Percentiles rank a stretch among this genome's conserved stretches.
Conservation (phyloP, 2,329 filamentous ascomycete species). For the Lachnum nothofagi region DNA sequence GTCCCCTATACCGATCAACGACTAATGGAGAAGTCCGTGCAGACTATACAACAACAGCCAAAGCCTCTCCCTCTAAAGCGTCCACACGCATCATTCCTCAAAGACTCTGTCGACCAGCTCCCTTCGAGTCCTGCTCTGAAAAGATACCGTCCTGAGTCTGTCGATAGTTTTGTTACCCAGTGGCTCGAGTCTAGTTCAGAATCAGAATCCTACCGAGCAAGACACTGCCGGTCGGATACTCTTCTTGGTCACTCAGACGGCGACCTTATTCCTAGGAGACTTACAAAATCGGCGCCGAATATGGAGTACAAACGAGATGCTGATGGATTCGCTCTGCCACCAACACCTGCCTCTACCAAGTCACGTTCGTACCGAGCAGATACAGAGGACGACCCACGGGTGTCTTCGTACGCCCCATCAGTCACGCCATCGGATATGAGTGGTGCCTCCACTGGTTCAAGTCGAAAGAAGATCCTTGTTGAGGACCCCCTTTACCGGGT, state of each 20-base stretch:
- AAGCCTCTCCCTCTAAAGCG: slow-evolving; percentile 23
- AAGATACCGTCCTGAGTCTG: slow-evolving; percentile 24
- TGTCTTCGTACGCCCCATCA: slow-evolving; percentile 9
- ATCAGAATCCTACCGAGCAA: slow-evolving; percentile 25
- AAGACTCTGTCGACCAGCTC: slow-evolving; percentile 17
- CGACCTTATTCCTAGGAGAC: slow-evolving; percentile 23
- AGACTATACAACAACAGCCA: slow-evolving; percentile 23
- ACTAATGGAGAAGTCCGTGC: slow-evolving; percentile 17
- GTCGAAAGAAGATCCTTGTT: slow-evolving; percentile 23
- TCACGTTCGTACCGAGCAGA: slow-evolving; percentile 8
- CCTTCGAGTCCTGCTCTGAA: slow-evolving; percentile 18
- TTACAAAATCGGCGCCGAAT: slow-evolving; percentile 18
- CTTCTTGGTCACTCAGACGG: slow-evolving; percentile 21
- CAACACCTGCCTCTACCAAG: slow-evolving; percentile 33
- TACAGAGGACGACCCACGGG: slow-evolving; percentile 12
- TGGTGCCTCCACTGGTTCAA: slow-evolving; percentile 17
- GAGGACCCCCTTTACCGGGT: slow-evolving; percentile 21
- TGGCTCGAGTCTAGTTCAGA: slow-evolving; percentile 22
- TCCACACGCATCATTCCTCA: slow-evolving; percentile 21
- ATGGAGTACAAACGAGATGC: slow-evolving; percentile 44
- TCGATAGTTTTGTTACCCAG: slow-evolving; percentile 23
- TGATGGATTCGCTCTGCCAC: slow-evolving; percentile 62
- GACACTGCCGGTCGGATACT: slow-evolving; percentile 28
- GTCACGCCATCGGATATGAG: slow-evolving; percentile 11
- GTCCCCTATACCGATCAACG: slow-evolving; percentile 17